Evolutionary conservation across 2,329 filamentous ascomycete species (phyloP).

Genomic region (Penicillium sp.): DNA sequence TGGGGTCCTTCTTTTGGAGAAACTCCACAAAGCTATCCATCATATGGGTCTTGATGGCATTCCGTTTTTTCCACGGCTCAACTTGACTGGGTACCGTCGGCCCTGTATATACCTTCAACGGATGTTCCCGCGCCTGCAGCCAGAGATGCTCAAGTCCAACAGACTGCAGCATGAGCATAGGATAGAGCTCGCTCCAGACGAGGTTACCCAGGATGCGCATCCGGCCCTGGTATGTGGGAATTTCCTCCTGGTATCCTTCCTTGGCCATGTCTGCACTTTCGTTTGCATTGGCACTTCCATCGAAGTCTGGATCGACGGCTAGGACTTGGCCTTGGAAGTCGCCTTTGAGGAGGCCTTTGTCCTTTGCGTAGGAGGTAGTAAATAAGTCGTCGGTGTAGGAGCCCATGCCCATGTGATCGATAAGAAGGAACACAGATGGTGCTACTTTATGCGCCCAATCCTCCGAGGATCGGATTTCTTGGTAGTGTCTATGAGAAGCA

Average conservation of each 20-base stretch:
- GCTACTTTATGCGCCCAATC: slow-evolving; percentile 1
- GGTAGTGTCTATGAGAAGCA: slow-evolving; percentile 7
- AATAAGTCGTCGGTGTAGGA: slow-evolving; percentile 1
- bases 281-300: background rate
- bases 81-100: slow-evolving; percentile 13
- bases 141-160: slow-evolving; percentile 16
- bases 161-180: slow-evolving; percentile 10
- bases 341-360: slow-evolving; percentile 4
- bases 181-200: slow-evolving; percentile 25
- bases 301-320: slow-evolving; percentile 19
- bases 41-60: slow-evolving; percentile 1
- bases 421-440: slow-evolving; percentile 5
- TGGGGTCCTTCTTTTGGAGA: slow-evolving; percentile 1
- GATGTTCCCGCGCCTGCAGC: slow-evolving; percentile 23
- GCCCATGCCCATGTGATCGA: slow-evolving; percentile 1
- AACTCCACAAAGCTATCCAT: slow-evolving; percentile 4
- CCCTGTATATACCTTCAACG: slow-evolving; percentile 23
- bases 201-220: slow-evolving; percentile 24
- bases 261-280: background rate
- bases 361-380: background rate
- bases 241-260: background rate
- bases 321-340: slow-evolving; percentile 18
- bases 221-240: slow-evolving; percentile 13
- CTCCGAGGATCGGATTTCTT: slow-evolving; percentile 2
- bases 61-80: slow-evolving; percentile 2